A percentile compares a stretch with the other conserved stretches of the same genome.
These are phyloP conservation scores for Yarrowia sp. DNA, from an alignment of 805 yeast species.

Conservation along the genomic window DNA sequence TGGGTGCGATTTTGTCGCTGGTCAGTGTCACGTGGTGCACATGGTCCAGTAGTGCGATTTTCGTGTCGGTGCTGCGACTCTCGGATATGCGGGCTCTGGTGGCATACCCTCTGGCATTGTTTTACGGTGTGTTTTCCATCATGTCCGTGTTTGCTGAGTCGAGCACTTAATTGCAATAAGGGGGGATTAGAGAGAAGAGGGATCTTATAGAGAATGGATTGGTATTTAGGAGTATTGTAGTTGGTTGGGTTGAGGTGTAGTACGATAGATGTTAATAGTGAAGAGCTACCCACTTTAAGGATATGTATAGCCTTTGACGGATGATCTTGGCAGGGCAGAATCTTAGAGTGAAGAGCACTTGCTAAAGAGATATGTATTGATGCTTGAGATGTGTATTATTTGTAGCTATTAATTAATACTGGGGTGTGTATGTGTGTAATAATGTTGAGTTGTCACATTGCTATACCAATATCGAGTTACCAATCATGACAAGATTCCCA, in stretches of 20 bases:
- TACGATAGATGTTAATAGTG: no score
- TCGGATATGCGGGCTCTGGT: constrained; percentile 83
- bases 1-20: constrained; percentile 69
- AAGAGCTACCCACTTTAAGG: neutral
- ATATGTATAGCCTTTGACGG: neutral
- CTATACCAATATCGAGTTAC: no score
- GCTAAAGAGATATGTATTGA: no score
- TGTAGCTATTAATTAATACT: no score
- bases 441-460: no score
- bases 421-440: no score
- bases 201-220: constrained; percentile 5
- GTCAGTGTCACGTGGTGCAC: constrained; percentile 87
- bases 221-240: no score
- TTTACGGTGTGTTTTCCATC: constrained; percentile 89
- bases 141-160: constrained; percentile 81
- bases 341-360: no score
- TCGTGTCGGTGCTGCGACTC: constrained; percentile 78
- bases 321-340: no score
- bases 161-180: neutral
- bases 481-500: no score
- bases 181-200: neutral
- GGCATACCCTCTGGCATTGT: constrained; percentile 89
- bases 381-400: no score
- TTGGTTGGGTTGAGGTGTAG: no score
- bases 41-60: constrained; percentile 87